A percentile compares a stretch with the other conserved stretches of the same genome.
phyloP scores from a whole-genome alignment of 305 asterid genomes.

The Plantago coronopus region DNA sequence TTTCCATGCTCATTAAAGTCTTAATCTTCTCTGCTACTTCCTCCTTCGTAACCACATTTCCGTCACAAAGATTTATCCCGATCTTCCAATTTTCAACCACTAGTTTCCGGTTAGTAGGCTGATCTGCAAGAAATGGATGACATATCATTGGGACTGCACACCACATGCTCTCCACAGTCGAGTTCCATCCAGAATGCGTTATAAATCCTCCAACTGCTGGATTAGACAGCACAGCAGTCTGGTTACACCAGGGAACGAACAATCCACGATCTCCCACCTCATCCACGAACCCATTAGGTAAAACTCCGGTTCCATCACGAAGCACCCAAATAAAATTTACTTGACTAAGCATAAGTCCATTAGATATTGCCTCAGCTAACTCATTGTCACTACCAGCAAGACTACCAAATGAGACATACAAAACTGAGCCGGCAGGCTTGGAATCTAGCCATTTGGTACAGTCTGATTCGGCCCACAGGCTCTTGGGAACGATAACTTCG shows the following conservation, averaged over 20 bases:
- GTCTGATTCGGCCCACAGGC: constrained; percentile 48
- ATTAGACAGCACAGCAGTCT: constrained; percentile 37
- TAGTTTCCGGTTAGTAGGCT: constrained; percentile 47
- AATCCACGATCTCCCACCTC: constrained; percentile 28
- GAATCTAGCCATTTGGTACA: constrained; percentile 47
- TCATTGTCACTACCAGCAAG: constrained; percentile 30
- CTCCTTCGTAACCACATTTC: constrained; percentile 21
- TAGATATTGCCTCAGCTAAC: constrained; percentile 35
- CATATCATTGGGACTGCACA: constrained; percentile 41
- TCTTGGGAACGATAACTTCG: constrained; percentile 29
- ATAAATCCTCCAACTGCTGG: constrained; percentile 44
- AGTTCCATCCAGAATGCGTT: constrained; percentile 58
- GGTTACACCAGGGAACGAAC: constrained; percentile 48
- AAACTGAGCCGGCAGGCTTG: constrained; percentile 36
- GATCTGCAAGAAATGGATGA: constrained; percentile 41
- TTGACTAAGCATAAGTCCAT: constrained; percentile 40
- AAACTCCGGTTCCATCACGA: constrained; percentile 32
- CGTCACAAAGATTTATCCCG: constrained; percentile 43
- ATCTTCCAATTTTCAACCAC: constrained; percentile 56
- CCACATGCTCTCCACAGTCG: constrained; percentile 48
- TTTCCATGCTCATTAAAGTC: constrained; percentile 29
- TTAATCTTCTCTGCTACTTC: constrained; percentile 35
- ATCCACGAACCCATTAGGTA: constrained; percentile 36
- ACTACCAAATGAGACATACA: constrained; percentile 56
- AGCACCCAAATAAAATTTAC: constrained; percentile 47